Percentiles rank a stretch among this genome's conserved stretches.
Conservation (phyloP, 768 basidiomycete genomes). For the Xanthoconium purpureum region DNA sequence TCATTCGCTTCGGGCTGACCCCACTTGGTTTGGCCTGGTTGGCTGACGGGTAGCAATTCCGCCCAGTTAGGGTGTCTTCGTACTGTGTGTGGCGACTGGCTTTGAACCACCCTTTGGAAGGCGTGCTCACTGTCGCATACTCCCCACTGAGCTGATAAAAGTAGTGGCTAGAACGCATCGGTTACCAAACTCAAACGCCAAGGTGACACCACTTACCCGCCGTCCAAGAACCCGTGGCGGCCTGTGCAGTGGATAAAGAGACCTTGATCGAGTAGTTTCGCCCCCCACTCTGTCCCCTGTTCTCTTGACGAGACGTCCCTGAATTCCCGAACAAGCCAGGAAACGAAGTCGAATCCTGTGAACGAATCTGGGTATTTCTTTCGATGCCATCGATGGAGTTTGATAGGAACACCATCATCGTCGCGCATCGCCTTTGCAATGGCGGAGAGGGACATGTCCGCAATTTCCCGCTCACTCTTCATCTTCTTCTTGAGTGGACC, state of each 20-base stretch:
- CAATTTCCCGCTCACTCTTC: constrained; percentile 73
- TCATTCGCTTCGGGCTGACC: constrained; percentile 44
- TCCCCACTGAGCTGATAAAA: constrained; percentile 83
- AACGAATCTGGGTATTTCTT: constrained; percentile 76
- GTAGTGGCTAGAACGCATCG: constrained; percentile 60
- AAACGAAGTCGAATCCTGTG: constrained; percentile 84
- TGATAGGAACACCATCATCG: constrained; percentile 80
- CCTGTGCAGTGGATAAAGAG: constrained; percentile 82
- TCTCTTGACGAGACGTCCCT: constrained; percentile 81
- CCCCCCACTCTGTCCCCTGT: constrained; percentile 78
- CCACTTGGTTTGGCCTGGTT: constrained; percentile 35
- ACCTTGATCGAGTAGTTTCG: constrained; percentile 73
- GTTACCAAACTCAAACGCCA: neutral
- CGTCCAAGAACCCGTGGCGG: constrained; percentile 82
- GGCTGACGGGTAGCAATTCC: constrained; percentile 35
- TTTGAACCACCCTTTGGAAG: constrained; percentile 66
- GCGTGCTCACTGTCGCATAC: constrained; percentile 66
- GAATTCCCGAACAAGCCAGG: constrained; percentile 91
- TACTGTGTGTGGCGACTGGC: constrained; percentile 39
- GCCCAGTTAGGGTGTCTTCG: constrained; percentile 38
- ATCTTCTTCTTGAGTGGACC: constrained; percentile 78
- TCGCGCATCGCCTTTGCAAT: constrained; percentile 86
- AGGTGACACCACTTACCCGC: constrained; percentile 56
- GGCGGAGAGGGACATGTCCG: constrained; percentile 55
- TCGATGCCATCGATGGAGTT: constrained; percentile 81